A percentile compares a stretch with the other conserved stretches of the same genome.
phyloP scores from a whole-genome alignment of 805 yeast species.

The Babjeviella inositovora region DNA sequence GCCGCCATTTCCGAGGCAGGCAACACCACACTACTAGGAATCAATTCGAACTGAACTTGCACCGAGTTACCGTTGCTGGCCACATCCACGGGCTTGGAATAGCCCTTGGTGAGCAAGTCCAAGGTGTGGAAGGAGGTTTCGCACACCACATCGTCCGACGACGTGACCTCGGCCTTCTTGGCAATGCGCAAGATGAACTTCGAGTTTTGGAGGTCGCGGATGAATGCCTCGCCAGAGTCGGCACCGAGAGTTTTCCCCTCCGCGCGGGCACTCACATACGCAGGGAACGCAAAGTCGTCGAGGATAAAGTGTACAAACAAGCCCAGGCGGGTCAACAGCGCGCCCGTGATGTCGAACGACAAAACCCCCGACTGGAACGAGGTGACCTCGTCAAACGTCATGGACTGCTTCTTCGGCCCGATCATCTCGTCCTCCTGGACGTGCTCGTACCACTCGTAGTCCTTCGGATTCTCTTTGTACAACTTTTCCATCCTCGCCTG shows the following conservation, averaged over 20 bases:
- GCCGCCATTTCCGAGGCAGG: slow-evolving; percentile 43
- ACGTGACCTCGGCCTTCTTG: slow-evolving; percentile 27
- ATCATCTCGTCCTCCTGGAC: slow-evolving; percentile 23
- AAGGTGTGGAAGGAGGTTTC: slow-evolving; percentile 33
- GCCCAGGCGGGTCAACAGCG: slow-evolving; percentile 28
- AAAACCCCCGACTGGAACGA: slow-evolving; percentile 47
- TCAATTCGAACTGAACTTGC: slow-evolving; percentile 35
- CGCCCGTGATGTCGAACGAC: slow-evolving; percentile 33
- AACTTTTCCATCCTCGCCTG: slow-evolving; percentile 32
- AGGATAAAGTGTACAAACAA: slow-evolving; percentile 39
- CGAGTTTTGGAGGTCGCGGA: slow-evolving; percentile 59
- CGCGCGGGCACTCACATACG: slow-evolving; percentile 31
- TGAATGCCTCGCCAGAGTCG: slow-evolving; percentile 41
- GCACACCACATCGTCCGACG: slow-evolving; percentile 28
- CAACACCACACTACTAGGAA: slow-evolving; percentile 38
- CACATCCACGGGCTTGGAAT: slow-evolving; percentile 26
- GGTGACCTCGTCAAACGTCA: slow-evolving; percentile 34
- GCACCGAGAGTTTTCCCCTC: slow-evolving; percentile 21
- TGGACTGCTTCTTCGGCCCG: slow-evolving; percentile 19
- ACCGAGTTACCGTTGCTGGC: slow-evolving; percentile 21
- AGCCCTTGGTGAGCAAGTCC: slow-evolving; percentile 35
- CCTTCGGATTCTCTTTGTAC: slow-evolving; percentile 38
- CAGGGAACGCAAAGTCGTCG: slow-evolving; percentile 51
- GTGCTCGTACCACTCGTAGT: slow-evolving; percentile 45
- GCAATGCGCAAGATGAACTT: slow-evolving; percentile 38